phyloP scores from a whole-genome alignment of 1,284 basidiomycete species.

The Vanrija sp. region DNA sequence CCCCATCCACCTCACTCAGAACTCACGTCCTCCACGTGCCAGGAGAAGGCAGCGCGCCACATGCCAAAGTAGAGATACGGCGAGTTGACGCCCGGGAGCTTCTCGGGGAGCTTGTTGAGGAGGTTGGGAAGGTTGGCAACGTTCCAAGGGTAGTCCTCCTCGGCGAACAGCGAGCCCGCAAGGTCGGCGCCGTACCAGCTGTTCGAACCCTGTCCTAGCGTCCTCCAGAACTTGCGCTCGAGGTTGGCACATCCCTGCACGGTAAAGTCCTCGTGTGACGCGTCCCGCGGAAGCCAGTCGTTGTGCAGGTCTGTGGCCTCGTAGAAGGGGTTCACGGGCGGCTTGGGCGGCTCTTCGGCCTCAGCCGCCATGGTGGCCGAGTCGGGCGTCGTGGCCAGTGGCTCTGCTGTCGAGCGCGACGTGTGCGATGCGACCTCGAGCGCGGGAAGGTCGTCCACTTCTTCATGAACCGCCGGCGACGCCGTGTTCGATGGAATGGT shows the following conservation, averaged over 20 bases:
- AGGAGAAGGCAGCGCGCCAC: constrained; percentile 98
- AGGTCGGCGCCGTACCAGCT: constrained; percentile 97
- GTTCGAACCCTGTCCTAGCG: constrained; percentile 66
- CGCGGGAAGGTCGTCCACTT: constrained; percentile 20
- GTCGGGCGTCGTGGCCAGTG: constrained; percentile 30
- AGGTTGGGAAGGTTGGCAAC: constrained; percentile 85
- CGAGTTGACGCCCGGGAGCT: constrained; percentile 89
- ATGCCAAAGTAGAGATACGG: constrained; percentile 99
- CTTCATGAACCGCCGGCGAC: not conserved
- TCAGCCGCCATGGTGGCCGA: not conserved
- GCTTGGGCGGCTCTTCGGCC: not conserved
- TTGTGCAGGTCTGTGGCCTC: constrained; percentile 63
- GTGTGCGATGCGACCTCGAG: constrained; percentile 29
- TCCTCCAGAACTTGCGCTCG: constrained; percentile 89
- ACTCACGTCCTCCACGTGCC: constrained; percentile 83
- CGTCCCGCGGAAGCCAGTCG: constrained; percentile 74
- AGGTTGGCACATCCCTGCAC: constrained; percentile 79
- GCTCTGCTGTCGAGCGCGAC: constrained; percentile 36
- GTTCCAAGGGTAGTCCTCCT: constrained; percentile 82
- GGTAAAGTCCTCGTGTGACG: constrained; percentile 69
- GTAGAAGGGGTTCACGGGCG: constrained; percentile 54
- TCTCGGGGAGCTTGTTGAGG: constrained; percentile 63
- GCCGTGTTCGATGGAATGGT: not conserved
- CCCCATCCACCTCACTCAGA: too few relatives aligned
- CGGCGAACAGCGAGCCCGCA: constrained; percentile 74